Evolutionary conservation across 805 yeast species (phyloP), one percentile per base, ranked within the genome.

Genomic region (Barnettozyma salicaria): DNA sequence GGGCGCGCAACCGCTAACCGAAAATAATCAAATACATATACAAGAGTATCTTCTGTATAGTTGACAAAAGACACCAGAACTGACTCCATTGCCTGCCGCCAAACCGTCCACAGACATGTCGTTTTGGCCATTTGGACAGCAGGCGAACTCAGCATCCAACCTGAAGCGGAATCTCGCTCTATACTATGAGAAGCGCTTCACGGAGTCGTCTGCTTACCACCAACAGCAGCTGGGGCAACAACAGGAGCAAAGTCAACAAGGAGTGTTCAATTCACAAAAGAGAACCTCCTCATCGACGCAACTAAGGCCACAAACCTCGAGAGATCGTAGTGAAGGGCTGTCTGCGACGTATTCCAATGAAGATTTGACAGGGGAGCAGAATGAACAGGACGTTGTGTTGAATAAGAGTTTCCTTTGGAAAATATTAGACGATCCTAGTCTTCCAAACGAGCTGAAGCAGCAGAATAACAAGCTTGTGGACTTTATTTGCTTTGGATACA

Each of bases 381-480:
- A 22, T 7, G 13, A 17, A 5, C 28, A 24, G 8, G 48, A 46
- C 17, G 16, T 48, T 18, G 36, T 28, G 6, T 37, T 53, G 10
- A 49, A 53, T 32, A 35, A 38, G 36, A 49, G 52, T 14, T 69
- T 64, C 41, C 63, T 68, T 11, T 60, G 61, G 42, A 44, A 50
- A 30, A 44, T 64, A 2, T 39, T 67, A 23, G 62, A 60, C 32
- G 70, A 67, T 42, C 51, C 61, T 1, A 61, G 59, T 33, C 47
- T 68, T n/a, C 45, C 67, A 32, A 60, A 45, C 36, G 63, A 60
- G 36, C 45, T 68, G 31, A 52, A 60, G 24, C 55, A 56, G 17
- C 65, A 64, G 46, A 65, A 66, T 43, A 61, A 60, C 37, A 68
- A 67, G 42, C 53, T 71, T 36, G 44, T 77, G 12, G 82, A 77